phyloP scores from a whole-genome alignment of 1,284 basidiomycete genomes.

The Omphalotus olearius region DNA sequence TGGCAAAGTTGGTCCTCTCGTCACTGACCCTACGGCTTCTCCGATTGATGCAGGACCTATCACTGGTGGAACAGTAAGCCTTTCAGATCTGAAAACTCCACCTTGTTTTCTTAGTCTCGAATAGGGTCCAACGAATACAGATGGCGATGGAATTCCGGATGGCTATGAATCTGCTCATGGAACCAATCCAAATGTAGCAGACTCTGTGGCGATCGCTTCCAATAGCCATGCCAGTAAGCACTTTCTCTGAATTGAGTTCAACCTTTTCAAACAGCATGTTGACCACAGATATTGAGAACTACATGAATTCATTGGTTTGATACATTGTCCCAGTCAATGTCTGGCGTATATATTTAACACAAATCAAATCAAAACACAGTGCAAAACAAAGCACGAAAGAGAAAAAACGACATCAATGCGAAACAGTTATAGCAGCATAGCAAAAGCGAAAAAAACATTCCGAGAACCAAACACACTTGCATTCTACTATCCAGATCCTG shows the following conservation, averaged over 20 bases:
- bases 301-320: conserved; percentile 1
- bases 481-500: no score
- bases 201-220: conserved; percentile 28
- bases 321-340: neutral
- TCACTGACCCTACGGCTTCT: conserved; percentile 24
- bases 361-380: conserved; percentile 6
- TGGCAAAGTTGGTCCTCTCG: conserved; percentile 29
- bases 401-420: neutral
- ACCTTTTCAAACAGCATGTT: no score
- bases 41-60: conserved; percentile 32
- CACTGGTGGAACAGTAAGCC: conserved; percentile 26
- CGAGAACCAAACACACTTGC: neutral
- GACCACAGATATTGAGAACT: neutral
- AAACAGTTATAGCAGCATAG: neutral
- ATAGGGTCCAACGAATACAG: conserved; percentile 28
- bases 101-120: no score
- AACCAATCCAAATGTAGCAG: conserved; percentile 28
- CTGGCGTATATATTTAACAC: neutral
- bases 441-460: neutral
- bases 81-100: neutral
- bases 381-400: conserved; percentile 7
- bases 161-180: conserved; percentile 30
- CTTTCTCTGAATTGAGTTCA: neutral
- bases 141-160: conserved; percentile 32
- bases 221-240: conserved; percentile 33